phyloP scores from a whole-genome alignment of 2,329 filamentous ascomycete genomes.

The Emericellopsis cladophorae region DNA sequence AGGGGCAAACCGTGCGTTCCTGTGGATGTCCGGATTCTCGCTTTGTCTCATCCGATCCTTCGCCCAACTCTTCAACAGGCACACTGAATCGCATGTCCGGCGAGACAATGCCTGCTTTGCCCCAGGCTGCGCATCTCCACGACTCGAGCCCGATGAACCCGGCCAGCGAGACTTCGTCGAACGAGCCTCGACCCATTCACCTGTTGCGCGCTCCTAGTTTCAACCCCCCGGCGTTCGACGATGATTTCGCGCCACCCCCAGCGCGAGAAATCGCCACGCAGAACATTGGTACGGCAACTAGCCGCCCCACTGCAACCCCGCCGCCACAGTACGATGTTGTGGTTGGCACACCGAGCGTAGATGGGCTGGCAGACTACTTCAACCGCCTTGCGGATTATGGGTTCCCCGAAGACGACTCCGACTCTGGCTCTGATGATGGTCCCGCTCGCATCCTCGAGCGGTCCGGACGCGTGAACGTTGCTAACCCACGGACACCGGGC shows the following conservation, averaged over 20 bases:
- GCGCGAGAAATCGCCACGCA: slow-evolving; percentile 11
- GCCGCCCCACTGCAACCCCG: slow-evolving; percentile 49
- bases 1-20: slow-evolving; percentile 27
- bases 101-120: slow-evolving; percentile 29
- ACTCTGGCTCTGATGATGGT: slow-evolving; percentile 29
- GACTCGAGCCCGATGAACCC: slow-evolving; percentile 16
- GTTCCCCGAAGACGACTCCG: slow-evolving; percentile 27
- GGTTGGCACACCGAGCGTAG: slow-evolving; percentile 53
- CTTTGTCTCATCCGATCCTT: slow-evolving; percentile 43
- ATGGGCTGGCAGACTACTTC: slow-evolving; percentile 79
- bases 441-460: slow-evolving; percentile 34
- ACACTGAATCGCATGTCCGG: slow-evolving; percentile 18
- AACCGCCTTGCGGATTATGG: slow-evolving; percentile 64
- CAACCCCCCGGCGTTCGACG: slow-evolving; percentile 78
- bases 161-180: slow-evolving; percentile 5
- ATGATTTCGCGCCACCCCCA: slow-evolving; percentile 38
- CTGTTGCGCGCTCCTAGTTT: slow-evolving; percentile 73
- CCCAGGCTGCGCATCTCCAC: slow-evolving; percentile 44
- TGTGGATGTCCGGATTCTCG: slow-evolving; percentile 43
- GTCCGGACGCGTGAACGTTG: slow-evolving; percentile 42
- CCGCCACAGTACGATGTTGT: slow-evolving; percentile 77
- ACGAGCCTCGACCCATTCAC: slow-evolving; percentile 61
- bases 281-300: neutral
- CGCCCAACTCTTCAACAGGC: slow-evolving; percentile 50
- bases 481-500: slow-evolving; percentile 42